phyloP scores from a whole-genome alignment of 192 early-diverging fungal genomes.

The Backusella tuberculispora region DNA sequence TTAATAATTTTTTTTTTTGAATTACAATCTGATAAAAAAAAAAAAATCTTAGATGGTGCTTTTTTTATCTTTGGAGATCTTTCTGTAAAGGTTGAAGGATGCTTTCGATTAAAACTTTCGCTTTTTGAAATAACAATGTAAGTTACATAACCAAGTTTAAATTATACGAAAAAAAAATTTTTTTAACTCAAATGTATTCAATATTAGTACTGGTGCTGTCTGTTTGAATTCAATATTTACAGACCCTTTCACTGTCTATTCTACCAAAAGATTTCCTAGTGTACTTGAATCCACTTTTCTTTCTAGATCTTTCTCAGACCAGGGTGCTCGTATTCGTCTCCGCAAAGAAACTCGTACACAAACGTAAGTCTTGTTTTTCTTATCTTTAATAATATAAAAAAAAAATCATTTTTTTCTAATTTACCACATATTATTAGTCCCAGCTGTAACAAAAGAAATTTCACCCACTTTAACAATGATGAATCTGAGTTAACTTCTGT shows the following conservation, averaged over 20 bases:
- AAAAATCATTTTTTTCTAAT: background rate
- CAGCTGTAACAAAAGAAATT: slow-evolving; percentile 16
- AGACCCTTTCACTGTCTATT: slow-evolving; percentile 74
- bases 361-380: slow-evolving; percentile 16
- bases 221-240: slow-evolving; percentile 65
- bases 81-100: slow-evolving; percentile 81
- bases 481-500: background rate
- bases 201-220: slow-evolving; percentile 6
- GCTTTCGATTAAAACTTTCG: slow-evolving; percentile 75
- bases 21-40: background rate
- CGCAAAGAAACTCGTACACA: slow-evolving; percentile 71
- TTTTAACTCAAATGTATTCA: background rate
- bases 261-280: slow-evolving; percentile 88
- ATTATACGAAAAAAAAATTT: background rate
- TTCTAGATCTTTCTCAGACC: slow-evolving; percentile 88
- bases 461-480: background rate
- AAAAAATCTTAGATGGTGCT: slow-evolving; percentile 63
- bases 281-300: slow-evolving; percentile 87
- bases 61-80: slow-evolving; percentile 96
- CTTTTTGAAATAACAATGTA: slow-evolving; percentile 79
- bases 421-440: background rate
- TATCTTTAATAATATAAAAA: background rate
- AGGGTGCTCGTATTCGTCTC: slow-evolving; percentile 89
- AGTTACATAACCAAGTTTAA: background rate
- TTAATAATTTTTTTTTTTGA: background rate